phyloP scores from a whole-genome alignment of 768 basidiomycete species.

The Boletus reticulatus region DNA sequence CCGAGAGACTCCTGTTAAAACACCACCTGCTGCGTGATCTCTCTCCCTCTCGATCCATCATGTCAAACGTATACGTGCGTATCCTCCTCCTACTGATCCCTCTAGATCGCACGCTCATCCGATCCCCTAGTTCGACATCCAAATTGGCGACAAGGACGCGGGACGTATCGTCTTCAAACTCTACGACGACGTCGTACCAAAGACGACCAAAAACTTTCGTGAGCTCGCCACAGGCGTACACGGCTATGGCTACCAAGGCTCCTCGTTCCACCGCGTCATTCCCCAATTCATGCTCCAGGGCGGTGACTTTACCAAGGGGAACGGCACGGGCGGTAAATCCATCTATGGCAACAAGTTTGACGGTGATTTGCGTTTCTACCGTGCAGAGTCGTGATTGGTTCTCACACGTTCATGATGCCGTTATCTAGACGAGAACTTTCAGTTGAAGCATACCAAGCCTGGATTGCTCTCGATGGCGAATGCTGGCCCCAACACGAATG shows the following conservation, averaged over 20 bases:
- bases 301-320: conserved; percentile 72
- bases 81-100: not conserved
- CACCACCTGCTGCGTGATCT: not conserved
- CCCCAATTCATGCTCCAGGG: conserved; percentile 88
- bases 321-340: conserved; percentile 80
- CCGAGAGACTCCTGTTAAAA: conserved; percentile 1
- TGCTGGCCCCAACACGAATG: conserved; percentile 79
- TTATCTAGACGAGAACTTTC: conserved; percentile 78
- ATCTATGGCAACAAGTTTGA: conserved; percentile 70
- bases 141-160: conserved; percentile 36
- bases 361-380: conserved; percentile 35
- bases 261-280: conserved; percentile 79
- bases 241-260: conserved; percentile 71
- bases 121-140: conserved; percentile 59
- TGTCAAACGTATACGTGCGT: conserved; percentile 23
- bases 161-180: conserved; percentile 83
- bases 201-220: conserved; percentile 82
- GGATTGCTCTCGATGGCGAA: conserved; percentile 81
- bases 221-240: conserved; percentile 77
- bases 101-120: conserved; percentile 1
- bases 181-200: conserved; percentile 75
- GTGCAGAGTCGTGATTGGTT: not conserved
- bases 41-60: conserved; percentile 10
- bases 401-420: conserved; percentile 3
- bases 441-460: conserved; percentile 67